A percentile compares a stretch with the other conserved stretches of the same genome.
phyloP scores from a whole-genome alignment of 352 stramenopile species.

The Phytophthora colocasiae region DNA sequence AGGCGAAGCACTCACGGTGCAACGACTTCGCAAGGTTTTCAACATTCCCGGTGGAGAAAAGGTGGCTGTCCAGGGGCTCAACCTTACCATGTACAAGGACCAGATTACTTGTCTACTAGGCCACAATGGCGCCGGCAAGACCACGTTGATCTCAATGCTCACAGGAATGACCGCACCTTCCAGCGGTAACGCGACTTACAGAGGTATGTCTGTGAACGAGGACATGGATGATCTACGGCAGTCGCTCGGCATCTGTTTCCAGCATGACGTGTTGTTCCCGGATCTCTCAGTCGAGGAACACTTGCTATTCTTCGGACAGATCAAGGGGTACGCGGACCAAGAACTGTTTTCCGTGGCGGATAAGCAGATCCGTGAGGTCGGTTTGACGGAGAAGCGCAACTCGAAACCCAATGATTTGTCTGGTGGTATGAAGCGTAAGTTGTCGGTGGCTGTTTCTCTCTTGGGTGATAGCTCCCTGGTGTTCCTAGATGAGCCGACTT shows the following conservation, averaged over 20 bases:
- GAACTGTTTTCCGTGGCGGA: slow-evolving; percentile 36
- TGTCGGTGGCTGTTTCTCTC: slow-evolving; percentile 88
- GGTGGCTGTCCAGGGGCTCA: slow-evolving; percentile 76
- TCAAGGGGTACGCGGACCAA: slow-evolving; percentile 55
- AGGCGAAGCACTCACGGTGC: slow-evolving; percentile 44
- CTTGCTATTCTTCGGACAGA: slow-evolving; percentile 61
- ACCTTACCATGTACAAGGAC: slow-evolving; percentile 87
- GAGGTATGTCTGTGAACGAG: slow-evolving; percentile 66
- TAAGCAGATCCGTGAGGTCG: slow-evolving; percentile 57
- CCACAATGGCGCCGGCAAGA: slow-evolving; percentile 92
- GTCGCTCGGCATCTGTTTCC: slow-evolving; percentile 76
- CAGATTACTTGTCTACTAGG: slow-evolving; percentile 92
- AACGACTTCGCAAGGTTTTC: slow-evolving; percentile 64
- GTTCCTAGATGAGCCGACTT: slow-evolving; percentile 92
- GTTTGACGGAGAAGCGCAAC: slow-evolving; percentile 60
- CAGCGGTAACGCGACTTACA: slow-evolving; percentile 61
- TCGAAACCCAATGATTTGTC: slow-evolving; percentile 60
- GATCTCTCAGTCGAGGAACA: slow-evolving; percentile 77
- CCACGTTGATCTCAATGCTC: slow-evolving; percentile 90
- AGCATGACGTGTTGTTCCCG: slow-evolving; percentile 78
- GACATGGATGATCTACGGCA: slow-evolving; percentile 76
- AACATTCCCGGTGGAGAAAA: slow-evolving; percentile 67
- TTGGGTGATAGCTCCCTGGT: slow-evolving; percentile 83
- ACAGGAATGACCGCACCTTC: slow-evolving; percentile 75
- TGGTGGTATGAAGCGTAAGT: slow-evolving; percentile 91